These are phyloP conservation scores for Xylaria digitata DNA, from an alignment of 2,329 filamentous ascomycete species.

Conservation along the genomic window DNA sequence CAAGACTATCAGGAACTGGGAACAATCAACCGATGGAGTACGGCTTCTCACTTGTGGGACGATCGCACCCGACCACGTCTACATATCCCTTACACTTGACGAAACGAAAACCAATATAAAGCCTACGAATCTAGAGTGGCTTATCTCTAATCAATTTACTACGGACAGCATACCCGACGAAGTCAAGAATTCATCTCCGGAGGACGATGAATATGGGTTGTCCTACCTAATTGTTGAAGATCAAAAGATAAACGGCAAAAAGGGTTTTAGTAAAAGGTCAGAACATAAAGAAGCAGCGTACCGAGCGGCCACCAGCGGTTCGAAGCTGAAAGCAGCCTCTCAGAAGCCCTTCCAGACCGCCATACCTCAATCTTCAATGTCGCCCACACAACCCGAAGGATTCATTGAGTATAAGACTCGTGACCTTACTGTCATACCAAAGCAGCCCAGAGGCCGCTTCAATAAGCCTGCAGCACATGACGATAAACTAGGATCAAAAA, in stretches of 20 bases:
- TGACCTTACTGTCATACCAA: conserved; percentile 45
- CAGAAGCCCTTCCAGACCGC: background rate
- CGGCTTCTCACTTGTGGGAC: conserved; percentile 50
- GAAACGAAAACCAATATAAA: conserved; percentile 42
- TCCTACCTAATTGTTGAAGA: conserved; percentile 33
- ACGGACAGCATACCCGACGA: conserved; percentile 58
- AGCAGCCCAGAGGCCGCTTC: conserved; percentile 47
- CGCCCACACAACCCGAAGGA: conserved; percentile 29
- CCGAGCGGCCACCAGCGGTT: conserved; percentile 6
- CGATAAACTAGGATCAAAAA: conserved; percentile 53
- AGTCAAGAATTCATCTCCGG: conserved; percentile 46
- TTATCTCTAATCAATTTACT: conserved; percentile 54
- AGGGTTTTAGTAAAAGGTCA: conserved; percentile 8
- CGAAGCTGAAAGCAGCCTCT: conserved; percentile 20
- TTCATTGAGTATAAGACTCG: conserved; percentile 48
- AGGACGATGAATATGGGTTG: conserved; percentile 48
- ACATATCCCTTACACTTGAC: conserved; percentile 53
- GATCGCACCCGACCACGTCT: conserved; percentile 53
- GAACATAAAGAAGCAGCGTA: background rate
- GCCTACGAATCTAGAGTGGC: conserved; percentile 52
- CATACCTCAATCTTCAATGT: background rate
- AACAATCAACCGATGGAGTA: conserved; percentile 54
- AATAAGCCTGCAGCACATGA: conserved; percentile 50
- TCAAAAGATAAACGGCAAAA: conserved; percentile 1
- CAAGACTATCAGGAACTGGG: conserved; percentile 59